Percentiles rank a stretch among this genome's conserved stretches.
phyloP scores from a whole-genome alignment of 768 basidiomycete species.

The Podaxis rugospora region DNA sequence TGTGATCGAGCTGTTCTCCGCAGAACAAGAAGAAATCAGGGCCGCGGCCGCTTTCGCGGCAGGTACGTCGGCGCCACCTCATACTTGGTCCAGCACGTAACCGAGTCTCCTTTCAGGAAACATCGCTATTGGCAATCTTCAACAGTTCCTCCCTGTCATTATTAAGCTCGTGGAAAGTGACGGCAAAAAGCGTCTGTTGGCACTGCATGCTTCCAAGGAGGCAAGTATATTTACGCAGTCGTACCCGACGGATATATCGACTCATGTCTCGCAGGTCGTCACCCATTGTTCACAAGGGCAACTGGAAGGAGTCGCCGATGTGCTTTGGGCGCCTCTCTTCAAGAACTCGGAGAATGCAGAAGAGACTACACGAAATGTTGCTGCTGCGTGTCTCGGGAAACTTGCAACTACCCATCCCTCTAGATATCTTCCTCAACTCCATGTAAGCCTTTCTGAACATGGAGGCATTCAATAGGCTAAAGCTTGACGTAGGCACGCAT shows the following conservation, averaged over 20 bases:
- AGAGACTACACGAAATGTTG: slow-evolving; percentile 90
- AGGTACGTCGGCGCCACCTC: slow-evolving; percentile 38
- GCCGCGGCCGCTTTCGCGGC: slow-evolving; percentile 94
- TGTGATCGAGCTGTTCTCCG: slow-evolving; percentile 68
- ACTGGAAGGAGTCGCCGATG: slow-evolving; percentile 81
- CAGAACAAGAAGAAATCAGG: slow-evolving; percentile 81
- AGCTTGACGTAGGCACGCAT: slow-evolving; percentile 51
- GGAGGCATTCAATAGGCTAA: not conserved
- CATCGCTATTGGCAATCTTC: slow-evolving; percentile 90
- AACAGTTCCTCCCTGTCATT: slow-evolving; percentile 81
- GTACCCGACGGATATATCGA: not conserved
- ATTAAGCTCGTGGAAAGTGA: slow-evolving; percentile 74
- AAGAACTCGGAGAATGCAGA: slow-evolving; percentile 86
- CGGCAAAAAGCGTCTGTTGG: slow-evolving; percentile 74
- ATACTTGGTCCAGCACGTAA: not conserved
- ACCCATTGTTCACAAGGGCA: slow-evolving; percentile 85
- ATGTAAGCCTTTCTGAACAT: slow-evolving; percentile 42
- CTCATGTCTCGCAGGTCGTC: slow-evolving; percentile 61
- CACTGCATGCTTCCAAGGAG: slow-evolving; percentile 93
- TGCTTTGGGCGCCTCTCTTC: slow-evolving; percentile 90
- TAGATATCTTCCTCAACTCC: slow-evolving; percentile 88
- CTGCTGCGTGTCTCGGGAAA: slow-evolving; percentile 95
- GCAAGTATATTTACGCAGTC: slow-evolving; percentile 29
- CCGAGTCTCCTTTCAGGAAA: slow-evolving; percentile 54
- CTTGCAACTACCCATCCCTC: slow-evolving; percentile 89